These are phyloP conservation scores for Tricholomella constricta DNA, from an alignment of 768 basidiomycete genomes.

Conservation along the genomic window DNA sequence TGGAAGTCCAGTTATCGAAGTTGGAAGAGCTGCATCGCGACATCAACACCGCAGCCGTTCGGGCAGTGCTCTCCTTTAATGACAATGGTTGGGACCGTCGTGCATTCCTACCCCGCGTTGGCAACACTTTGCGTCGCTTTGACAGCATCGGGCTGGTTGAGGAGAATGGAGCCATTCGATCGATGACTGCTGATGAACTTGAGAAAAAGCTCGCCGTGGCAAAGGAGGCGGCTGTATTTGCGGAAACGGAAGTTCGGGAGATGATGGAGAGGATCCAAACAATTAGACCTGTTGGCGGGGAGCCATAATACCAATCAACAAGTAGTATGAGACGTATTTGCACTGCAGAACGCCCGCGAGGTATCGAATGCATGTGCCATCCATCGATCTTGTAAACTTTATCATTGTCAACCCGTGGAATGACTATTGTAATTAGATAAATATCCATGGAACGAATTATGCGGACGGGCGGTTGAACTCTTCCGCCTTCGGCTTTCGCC, in stretches of 20 bases:
- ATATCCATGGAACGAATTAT: too few relatives aligned
- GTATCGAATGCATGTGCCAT: too few relatives aligned
- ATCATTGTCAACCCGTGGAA: too few relatives aligned
- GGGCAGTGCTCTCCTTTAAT: slow-evolving; percentile 80
- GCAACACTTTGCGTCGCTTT: slow-evolving; percentile 68
- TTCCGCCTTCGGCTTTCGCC: not conserved
- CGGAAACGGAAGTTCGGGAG: slow-evolving; percentile 74
- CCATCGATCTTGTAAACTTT: too few relatives aligned
- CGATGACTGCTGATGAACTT: slow-evolving; percentile 71
- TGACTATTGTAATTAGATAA: too few relatives aligned
- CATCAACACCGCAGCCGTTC: slow-evolving; percentile 86
- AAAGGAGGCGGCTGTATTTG: slow-evolving; percentile 69
- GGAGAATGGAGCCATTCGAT: slow-evolving; percentile 44
- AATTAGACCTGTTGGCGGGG: slow-evolving; percentile 46
- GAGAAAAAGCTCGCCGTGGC: slow-evolving; percentile 73
- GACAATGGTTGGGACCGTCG: slow-evolving; percentile 83
- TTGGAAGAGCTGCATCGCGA: slow-evolving; percentile 88
- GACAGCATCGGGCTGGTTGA: slow-evolving; percentile 63
- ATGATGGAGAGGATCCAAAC: slow-evolving; percentile 69
- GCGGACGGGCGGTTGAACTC: not conserved
- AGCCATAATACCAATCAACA: slow-evolving; percentile 9
- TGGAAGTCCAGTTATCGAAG: slow-evolving; percentile 89
- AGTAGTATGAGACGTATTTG: slow-evolving; percentile 4
- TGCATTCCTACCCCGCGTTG: slow-evolving; percentile 67
- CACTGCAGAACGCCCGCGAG: too few relatives aligned